Evolutionary conservation across 805 yeast genomes (phyloP).

Genomic region (Candida ortonii): DNA sequence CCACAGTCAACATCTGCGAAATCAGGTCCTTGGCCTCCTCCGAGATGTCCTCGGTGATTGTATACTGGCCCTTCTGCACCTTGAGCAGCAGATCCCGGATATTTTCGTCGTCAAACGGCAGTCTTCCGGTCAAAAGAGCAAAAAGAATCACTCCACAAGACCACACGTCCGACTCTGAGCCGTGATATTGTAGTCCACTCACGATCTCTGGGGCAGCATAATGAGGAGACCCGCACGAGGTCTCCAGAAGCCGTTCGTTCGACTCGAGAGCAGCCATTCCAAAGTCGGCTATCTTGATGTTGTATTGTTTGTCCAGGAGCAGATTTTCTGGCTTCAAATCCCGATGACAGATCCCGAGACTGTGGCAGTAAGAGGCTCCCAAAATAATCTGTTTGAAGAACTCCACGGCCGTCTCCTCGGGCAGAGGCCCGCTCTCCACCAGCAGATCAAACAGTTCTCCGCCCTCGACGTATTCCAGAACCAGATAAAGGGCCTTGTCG

Average conservation of each 20-base stretch:
- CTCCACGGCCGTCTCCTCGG: slow-evolving; percentile 84
- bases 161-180: slow-evolving; percentile 97
- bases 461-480: slow-evolving; percentile 93
- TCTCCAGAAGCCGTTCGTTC: slow-evolving; percentile 78
- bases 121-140: slow-evolving; percentile 89
- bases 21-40: slow-evolving; percentile 86
- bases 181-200: slow-evolving; percentile 91
- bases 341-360: slow-evolving; percentile 67
- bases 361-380: slow-evolving; percentile 68
- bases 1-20: slow-evolving; percentile 72
- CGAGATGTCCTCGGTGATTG: slow-evolving; percentile 78
- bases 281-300: slow-evolving; percentile 95
- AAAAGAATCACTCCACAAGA: slow-evolving; percentile 94
- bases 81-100: slow-evolving; percentile 81
- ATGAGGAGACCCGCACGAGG: slow-evolving; percentile 98
- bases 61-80: slow-evolving; percentile 86
- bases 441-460: slow-evolving; percentile 93
- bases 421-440: slow-evolving; percentile 83
- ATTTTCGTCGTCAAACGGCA: slow-evolving; percentile 96
- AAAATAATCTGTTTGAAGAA: slow-evolving; percentile 73
- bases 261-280: slow-evolving; percentile 97
- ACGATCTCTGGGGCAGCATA: slow-evolving; percentile 98
- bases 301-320: slow-evolving; percentile 73
- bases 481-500: slow-evolving; percentile 76
- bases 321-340: slow-evolving; percentile 81